These are phyloP conservation scores for Salix viminalis DNA, from an alignment of 345 rosid genomes.

Conservation along the genomic window DNA sequence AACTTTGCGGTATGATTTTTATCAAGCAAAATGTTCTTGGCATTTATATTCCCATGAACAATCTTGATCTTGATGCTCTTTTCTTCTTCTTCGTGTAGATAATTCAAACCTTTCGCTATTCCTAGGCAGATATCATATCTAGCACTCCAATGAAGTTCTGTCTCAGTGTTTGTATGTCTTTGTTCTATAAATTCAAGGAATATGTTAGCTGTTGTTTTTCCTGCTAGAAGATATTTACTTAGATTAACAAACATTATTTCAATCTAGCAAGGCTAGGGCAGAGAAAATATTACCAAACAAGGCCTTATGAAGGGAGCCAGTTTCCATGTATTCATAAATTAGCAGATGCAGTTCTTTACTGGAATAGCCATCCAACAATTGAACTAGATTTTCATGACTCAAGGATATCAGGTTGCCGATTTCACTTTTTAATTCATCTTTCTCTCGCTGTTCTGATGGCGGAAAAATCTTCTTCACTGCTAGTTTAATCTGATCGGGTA, in stretches of 20 bases:
- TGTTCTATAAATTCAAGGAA: not conserved
- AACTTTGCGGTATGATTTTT: not conserved
- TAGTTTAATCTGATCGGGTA: not conserved
- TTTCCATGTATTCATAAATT: conserved; percentile 13
- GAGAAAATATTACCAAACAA: conserved; percentile 3
- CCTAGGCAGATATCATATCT: conserved; percentile 11
- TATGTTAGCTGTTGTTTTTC: too few species aligned
- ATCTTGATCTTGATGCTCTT: not conserved
- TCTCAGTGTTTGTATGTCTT: not conserved
- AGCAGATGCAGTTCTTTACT: conserved; percentile 2
- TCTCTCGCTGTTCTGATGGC: not conserved
- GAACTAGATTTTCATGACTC: conserved; percentile 9
- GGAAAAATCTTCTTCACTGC: conserved; percentile 3
- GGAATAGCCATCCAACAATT: conserved; percentile 5
- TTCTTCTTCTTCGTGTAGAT: conserved; percentile 9
- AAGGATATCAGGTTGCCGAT: not conserved
- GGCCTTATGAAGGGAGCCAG: conserved; percentile 1
- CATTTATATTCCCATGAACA: conserved; percentile 14
- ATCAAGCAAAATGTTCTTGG: conserved; percentile 16
- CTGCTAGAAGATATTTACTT: too few species aligned
- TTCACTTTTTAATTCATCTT: not conserved
- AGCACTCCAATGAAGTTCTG: not conserved
- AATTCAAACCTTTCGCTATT: conserved; percentile 15
- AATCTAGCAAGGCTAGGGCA: too few species aligned
- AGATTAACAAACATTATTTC: too few species aligned